Percentiles rank a stretch among this genome's conserved stretches.
Conservation (phyloP, 192 early-diverging fungal genomes). For the Funneliformis mosseae region DNA sequence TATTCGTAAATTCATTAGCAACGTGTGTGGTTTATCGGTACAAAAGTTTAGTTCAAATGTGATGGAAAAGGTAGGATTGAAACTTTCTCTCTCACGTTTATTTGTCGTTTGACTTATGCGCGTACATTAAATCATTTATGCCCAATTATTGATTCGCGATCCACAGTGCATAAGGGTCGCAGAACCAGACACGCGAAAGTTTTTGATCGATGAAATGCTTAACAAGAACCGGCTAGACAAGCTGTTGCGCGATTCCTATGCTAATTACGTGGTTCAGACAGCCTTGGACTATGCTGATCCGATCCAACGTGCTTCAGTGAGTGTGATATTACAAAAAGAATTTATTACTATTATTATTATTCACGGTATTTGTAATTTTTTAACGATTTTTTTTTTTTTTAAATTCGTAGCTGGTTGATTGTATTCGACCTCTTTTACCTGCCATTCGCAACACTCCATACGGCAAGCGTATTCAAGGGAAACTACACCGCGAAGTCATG, state of each 20-base stretch:
- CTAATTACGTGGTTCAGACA: constrained; percentile 91
- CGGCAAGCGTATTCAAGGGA: constrained; percentile 84
- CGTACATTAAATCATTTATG: not conserved
- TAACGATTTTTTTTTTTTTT: not conserved
- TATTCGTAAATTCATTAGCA: constrained; percentile 72
- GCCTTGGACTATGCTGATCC: constrained; percentile 80
- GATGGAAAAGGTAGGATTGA: constrained; percentile 76
- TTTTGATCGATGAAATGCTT: constrained; percentile 75
- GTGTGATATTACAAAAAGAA: not conserved
- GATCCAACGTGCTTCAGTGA: constrained; percentile 63
- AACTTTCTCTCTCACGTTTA: not conserved
- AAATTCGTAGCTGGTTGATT: constrained; percentile 67
- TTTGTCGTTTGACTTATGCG: not conserved
- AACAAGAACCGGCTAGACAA: constrained; percentile 75
- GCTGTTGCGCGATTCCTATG: constrained; percentile 83
- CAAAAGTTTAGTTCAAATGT: constrained; percentile 94
- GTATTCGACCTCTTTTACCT: constrained; percentile 77
- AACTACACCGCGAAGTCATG: constrained; percentile 66
- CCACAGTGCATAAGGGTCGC: constrained; percentile 79
- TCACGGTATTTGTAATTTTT: not conserved
- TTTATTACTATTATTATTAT: not conserved
- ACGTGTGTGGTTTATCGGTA: constrained; percentile 75
- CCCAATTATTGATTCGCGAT: not conserved
- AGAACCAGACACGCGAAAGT: constrained; percentile 65
- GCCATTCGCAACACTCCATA: constrained; percentile 86